phyloP scores from a whole-genome alignment of 257 asterid genomes.

The Fraxinus excelsior region DNA sequence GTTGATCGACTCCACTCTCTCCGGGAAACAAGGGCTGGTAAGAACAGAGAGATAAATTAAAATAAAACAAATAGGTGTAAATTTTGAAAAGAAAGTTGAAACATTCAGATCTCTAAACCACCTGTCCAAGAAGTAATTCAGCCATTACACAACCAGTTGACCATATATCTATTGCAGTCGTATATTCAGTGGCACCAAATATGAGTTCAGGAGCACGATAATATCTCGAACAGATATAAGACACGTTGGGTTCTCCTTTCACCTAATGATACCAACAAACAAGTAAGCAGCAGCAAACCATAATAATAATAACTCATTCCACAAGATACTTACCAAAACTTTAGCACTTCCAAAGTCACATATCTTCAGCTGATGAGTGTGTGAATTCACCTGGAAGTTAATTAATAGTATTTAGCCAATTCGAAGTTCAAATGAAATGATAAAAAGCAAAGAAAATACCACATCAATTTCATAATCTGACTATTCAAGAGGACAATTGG shows the following conservation, averaged over 20 bases:
- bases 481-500: neutral
- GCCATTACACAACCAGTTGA: slow-evolving; percentile 96
- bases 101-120: slow-evolving; percentile 25
- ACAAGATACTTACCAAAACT: slow-evolving; percentile 51
- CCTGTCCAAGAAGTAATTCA: slow-evolving; percentile 87
- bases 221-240: slow-evolving; percentile 91
- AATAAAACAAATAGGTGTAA: slow-evolving; percentile 17
- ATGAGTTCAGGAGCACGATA: slow-evolving; percentile 95
- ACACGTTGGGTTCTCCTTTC: slow-evolving; percentile 84
- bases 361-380: slow-evolving; percentile 65
- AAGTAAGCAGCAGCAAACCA: slow-evolving; percentile 4
- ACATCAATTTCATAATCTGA: slow-evolving; percentile 14
- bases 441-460: slow-evolving; percentile 14
- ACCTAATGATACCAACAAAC: slow-evolving; percentile 52
- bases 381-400: slow-evolving; percentile 65
- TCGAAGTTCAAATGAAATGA: slow-evolving; percentile 16
- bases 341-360: slow-evolving; percentile 83
- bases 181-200: slow-evolving; percentile 90
- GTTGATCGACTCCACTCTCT: slow-evolving; percentile 91
- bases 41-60: slow-evolving; percentile 33
- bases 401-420: slow-evolving; percentile 31
- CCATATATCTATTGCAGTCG: slow-evolving; percentile 95
- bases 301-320: neutral
- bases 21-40: slow-evolving; percentile 93
- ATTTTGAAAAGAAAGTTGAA: slow-evolving; percentile 16